Conservation (phyloP, 352 stramenopile species). For the Phytophthora multivora region DNA sequence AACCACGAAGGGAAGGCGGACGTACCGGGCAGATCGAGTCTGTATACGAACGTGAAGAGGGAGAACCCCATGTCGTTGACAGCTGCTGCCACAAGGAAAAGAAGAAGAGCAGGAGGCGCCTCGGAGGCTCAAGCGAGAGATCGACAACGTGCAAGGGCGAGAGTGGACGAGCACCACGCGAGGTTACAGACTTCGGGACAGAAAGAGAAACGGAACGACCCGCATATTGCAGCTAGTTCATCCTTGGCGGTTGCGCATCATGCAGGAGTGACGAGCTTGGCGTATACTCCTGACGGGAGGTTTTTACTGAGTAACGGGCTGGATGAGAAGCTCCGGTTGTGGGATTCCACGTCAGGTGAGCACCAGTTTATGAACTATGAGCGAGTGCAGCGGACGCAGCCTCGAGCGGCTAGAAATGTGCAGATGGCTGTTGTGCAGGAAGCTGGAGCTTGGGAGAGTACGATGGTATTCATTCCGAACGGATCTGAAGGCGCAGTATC, state of each 20-base stretch:
- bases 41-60: constrained; percentile 57
- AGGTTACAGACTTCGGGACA: constrained; percentile 9
- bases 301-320: constrained; percentile 68
- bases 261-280: constrained; percentile 58
- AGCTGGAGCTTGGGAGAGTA: constrained; percentile 46
- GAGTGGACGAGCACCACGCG: constrained; percentile 25
- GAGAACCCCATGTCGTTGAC: constrained; percentile 41
- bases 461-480: constrained; percentile 69
- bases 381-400: constrained; percentile 31
- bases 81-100: constrained; percentile 38
- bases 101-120: constrained; percentile 25
- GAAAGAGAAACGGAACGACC: constrained; percentile 46
- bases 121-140: constrained; percentile 30
- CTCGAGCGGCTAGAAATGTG: constrained; percentile 43
- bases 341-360: constrained; percentile 57
- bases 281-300: constrained; percentile 66
- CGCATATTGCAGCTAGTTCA: constrained; percentile 53
- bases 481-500: constrained; percentile 52
- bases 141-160: constrained; percentile 16
- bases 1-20: constrained; percentile 68
- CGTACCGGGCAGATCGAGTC: constrained; percentile 52
- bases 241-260: constrained; percentile 58
- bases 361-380: constrained; percentile 81
- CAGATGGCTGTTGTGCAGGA: constrained; percentile 72
- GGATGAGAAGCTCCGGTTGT: constrained; percentile 70